Percentiles rank a stretch among this genome's conserved stretches.
Evolutionary conservation across 345 rosid species (phyloP).

Genomic region (Psidium guajava): DNA sequence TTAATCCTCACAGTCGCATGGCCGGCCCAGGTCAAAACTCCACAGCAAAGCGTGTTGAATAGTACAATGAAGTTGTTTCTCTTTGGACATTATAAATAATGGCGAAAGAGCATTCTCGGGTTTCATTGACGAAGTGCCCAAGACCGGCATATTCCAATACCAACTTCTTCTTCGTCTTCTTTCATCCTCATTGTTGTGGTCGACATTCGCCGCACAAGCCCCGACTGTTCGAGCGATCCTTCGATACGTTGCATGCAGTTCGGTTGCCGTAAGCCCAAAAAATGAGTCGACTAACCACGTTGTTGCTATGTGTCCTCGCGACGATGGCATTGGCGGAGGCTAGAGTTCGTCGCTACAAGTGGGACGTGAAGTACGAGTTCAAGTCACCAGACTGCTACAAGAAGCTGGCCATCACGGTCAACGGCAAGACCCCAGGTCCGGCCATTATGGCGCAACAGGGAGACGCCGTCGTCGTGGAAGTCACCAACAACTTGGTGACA

Average conservation of each 20-base stretch:
- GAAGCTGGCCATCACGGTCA: conserved; percentile 55
- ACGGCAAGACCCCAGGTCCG: conserved; percentile 56
- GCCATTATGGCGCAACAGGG: conserved; percentile 49
- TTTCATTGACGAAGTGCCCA: not conserved
- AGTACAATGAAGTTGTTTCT: not conserved
- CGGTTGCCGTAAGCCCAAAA: not conserved
- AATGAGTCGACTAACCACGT: not conserved
- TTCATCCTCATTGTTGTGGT: not conserved
- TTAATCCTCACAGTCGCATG: too few relatives aligned
- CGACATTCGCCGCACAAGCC: not conserved
- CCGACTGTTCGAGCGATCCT: not conserved
- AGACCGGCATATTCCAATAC: not conserved
- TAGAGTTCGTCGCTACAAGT: conserved; percentile 28
- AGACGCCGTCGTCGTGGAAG: conserved; percentile 59
- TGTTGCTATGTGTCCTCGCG: not conserved
- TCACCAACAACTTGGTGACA: conserved; percentile 45
- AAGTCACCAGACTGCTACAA: conserved; percentile 50
- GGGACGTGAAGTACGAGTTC: conserved; percentile 64
- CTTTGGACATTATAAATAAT: not conserved
- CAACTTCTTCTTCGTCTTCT: not conserved
- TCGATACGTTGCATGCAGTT: not conserved
- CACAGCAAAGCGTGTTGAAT: too few relatives aligned
- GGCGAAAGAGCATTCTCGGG: accelerated
- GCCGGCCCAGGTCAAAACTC: too few relatives aligned
- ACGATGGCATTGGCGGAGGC: not conserved